Percentiles rank a stretch among this genome's conserved stretches.
Conservation (phyloP, 352 stramenopile genomes). For the Pythium sukuiense region DNA sequence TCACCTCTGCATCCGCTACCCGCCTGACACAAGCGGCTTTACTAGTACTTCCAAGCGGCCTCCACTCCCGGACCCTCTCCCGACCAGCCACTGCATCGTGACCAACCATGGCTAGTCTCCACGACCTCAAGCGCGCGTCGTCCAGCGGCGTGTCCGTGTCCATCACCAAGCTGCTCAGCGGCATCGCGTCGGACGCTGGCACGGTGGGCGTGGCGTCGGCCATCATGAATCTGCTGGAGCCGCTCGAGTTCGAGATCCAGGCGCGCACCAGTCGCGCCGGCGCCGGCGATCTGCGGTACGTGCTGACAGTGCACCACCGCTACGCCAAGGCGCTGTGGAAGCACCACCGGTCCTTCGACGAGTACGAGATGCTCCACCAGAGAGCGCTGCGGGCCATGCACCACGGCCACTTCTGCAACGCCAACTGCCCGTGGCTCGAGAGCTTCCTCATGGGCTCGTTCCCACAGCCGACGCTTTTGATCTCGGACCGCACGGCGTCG, state of each 20-base stretch:
- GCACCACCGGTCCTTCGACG: slow-evolving; percentile 45
- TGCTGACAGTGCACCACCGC: slow-evolving; percentile 43
- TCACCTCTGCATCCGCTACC: not conserved
- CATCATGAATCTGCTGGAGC: slow-evolving; percentile 21
- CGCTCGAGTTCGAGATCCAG: slow-evolving; percentile 24
- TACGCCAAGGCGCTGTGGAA: slow-evolving; percentile 31
- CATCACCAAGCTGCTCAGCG: slow-evolving; percentile 13
- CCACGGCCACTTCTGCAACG: slow-evolving; percentile 55
- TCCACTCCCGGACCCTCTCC: too few relatives aligned
- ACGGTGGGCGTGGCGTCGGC: not conserved
- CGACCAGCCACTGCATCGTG: too few relatives aligned
- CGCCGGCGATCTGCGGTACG: slow-evolving; percentile 42
- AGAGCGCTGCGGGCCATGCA: slow-evolving; percentile 38
- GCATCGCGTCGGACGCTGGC: not conserved
- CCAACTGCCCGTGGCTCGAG: slow-evolving; percentile 52
- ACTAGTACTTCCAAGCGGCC: too few relatives aligned
- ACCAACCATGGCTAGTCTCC: not conserved
- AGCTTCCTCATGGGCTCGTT: slow-evolving; percentile 48
- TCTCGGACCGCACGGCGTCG: slow-evolving; percentile 7
- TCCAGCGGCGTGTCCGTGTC: slow-evolving; percentile 8
- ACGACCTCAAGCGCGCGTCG: slow-evolving; percentile 1
- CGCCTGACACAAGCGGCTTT: too few relatives aligned
- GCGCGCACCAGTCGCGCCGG: not conserved
- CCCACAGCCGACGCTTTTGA: slow-evolving; percentile 31
- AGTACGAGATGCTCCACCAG: slow-evolving; percentile 46